These are phyloP conservation scores for Catharanthus roseus DNA, from an alignment of 257 asterid genomes.

Conservation along the genomic window DNA sequence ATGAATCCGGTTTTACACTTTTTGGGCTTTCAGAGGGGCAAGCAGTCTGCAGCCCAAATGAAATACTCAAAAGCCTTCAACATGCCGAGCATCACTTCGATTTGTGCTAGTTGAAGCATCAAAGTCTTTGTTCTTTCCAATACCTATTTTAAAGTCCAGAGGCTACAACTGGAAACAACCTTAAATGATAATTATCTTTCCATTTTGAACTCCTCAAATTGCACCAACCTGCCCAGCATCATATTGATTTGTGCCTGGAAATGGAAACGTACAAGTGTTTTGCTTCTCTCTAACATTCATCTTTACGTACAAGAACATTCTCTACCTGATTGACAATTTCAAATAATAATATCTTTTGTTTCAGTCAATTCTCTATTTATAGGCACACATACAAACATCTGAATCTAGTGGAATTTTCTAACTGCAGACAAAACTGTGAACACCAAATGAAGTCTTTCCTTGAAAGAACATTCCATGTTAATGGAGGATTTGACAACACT, in stretches of 20 bases:
- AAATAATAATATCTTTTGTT: neutral
- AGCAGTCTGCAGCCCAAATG: neutral
- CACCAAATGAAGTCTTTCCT: slow-evolving; percentile 40
- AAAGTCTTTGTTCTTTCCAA: neutral
- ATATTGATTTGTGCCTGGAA: neutral
- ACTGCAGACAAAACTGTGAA: slow-evolving; percentile 40
- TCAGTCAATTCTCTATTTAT: neutral
- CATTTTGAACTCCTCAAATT: neutral
- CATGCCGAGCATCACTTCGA: neutral
- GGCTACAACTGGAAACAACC: neutral
- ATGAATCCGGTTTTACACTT: neutral
- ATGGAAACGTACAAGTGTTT: neutral
- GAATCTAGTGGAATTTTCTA: slow-evolving; percentile 6
- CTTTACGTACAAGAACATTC: neutral
- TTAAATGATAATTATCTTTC: neutral
- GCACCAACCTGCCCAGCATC: neutral
- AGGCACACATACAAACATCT: neutral
- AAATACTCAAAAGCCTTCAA: neutral
- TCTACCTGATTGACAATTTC: neutral
- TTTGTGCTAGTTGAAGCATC: neutral
- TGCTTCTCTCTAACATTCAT: neutral
- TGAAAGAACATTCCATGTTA: slow-evolving; percentile 30
- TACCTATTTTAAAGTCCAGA: neutral
- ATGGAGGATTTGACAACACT: slow-evolving; percentile 45
- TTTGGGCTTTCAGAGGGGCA: too few relatives aligned